These are phyloP conservation scores for Candida pini DNA, from an alignment of 805 yeast genomes.

Conservation along the genomic window DNA sequence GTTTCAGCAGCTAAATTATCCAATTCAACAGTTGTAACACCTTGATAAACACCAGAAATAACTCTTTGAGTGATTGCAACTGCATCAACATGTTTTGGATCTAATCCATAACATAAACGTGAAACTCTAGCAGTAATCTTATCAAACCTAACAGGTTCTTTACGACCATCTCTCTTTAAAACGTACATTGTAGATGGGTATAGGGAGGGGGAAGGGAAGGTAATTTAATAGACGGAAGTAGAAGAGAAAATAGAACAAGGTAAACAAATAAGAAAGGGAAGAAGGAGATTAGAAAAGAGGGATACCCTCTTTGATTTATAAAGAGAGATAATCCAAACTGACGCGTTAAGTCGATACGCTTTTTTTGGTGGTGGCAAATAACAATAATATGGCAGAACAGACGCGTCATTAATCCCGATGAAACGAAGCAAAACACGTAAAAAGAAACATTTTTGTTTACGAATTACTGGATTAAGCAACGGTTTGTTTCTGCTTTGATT, in stretches of 20 bases:
- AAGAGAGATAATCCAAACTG: no score
- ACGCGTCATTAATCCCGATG: no score
- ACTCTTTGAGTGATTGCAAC: conserved; percentile 94
- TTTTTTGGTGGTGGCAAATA: no score
- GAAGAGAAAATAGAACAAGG: neutral
- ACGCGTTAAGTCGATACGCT: no score
- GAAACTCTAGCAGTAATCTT: conserved; percentile 94
- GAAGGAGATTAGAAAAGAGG: no score
- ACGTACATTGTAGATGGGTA: conserved; percentile 55
- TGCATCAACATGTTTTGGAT: conserved; percentile 87
- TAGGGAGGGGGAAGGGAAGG: neutral
- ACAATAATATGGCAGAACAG: no score
- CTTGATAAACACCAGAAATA: conserved; percentile 93
- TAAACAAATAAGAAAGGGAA: neutral
- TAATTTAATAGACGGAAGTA: neutral
- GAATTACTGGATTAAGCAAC: no score
- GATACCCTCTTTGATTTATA: no score
- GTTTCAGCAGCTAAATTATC: conserved; percentile 87
- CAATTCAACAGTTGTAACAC: conserved; percentile 89
- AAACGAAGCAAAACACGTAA: no score
- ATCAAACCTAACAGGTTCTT: conserved; percentile 92
- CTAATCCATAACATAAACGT: conserved; percentile 91
- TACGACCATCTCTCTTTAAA: conserved; percentile 87
- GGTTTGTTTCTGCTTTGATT: no score
- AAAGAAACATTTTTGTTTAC: no score